Evolutionary conservation across 805 yeast species (phyloP), one percentile per base, ranked within the genome.

Genomic region (Clavispora vitiphila): DNA sequence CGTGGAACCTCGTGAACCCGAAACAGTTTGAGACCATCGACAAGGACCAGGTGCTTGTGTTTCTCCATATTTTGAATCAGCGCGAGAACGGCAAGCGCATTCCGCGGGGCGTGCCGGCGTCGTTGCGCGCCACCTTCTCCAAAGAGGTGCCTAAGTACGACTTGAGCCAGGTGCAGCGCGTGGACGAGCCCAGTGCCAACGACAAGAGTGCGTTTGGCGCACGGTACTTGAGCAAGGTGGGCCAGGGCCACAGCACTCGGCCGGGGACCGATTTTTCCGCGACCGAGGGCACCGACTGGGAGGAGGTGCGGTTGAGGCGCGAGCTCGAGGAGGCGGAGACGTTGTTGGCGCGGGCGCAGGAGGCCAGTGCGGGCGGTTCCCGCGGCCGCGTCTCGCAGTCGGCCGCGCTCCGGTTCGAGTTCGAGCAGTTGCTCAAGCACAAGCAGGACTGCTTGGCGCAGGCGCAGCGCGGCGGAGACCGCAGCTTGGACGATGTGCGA

Each of bases 1-100:
- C 96, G 2, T 93, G 99, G 98, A 88, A 87, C 61, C 69, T 93
- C 44, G 95, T 93, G 40, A 93, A 93, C 57, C 98, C 99, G 9
- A 84, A 86, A 56, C 81, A 84, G 41, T 79, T 80, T 39, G 87
- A 83, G 55, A 83, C 95, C 8, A 89, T 93, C 47, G 97, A 90
- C 62, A 89, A 85, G 55, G 98, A 93, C 64, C 98, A 95, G 61
- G 81, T 89, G 19, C 65, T 89, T 46, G 96, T 87, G 29, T 89
- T 86, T 54, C 71, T 93, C 47, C 99, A 93, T 64, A 87, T 90
- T 50, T 72, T 93, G 54, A 89, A 90, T 63, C 96, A 91, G 62
- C 77, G 96, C 50, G 86, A 86, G 55, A 80, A 83, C 44, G 89
- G 89, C 31, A 83, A 82, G 54, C 74, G 91, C 40, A 81, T 93